These are phyloP conservation scores for Fennellomyces sp. DNA, from an alignment of 371 early-diverging fungal genomes.

Conservation along the genomic window DNA sequence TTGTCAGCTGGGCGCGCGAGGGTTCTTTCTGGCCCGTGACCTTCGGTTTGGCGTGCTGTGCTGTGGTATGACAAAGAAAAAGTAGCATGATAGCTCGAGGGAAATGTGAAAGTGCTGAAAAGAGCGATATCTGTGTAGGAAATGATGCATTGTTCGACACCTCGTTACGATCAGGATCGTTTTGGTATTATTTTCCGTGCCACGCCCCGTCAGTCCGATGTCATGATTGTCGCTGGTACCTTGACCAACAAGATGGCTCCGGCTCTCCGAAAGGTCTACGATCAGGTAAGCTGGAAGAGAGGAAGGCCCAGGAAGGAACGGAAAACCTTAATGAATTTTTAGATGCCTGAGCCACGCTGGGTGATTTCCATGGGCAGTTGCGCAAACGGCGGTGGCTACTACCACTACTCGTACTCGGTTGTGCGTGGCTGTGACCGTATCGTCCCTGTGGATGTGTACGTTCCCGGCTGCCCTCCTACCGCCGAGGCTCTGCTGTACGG, in stretches of 20 bases:
- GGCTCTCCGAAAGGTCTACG: slow-evolving; percentile 94
- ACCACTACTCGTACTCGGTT: slow-evolving; percentile 97
- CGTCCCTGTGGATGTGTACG: slow-evolving; percentile 96
- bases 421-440: slow-evolving; percentile 96
- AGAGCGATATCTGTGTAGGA: slow-evolving; percentile 48
- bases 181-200: slow-evolving; percentile 98
- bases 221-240: slow-evolving; percentile 98
- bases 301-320: background rate
- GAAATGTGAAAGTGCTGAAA: background rate
- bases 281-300: slow-evolving; percentile 61
- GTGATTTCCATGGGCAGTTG: slow-evolving; percentile 98
- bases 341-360: slow-evolving; percentile 98
- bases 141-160: slow-evolving; percentile 98
- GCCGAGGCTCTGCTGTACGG: slow-evolving; percentile 97
- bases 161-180: slow-evolving; percentile 98
- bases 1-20: slow-evolving; percentile 94
- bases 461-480: slow-evolving; percentile 98
- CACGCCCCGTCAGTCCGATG: slow-evolving; percentile 97
- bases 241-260: slow-evolving; percentile 99
- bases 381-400: slow-evolving; percentile 98
- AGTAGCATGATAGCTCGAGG: too few species aligned
- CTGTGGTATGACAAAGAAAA: slow-evolving; percentile 62
- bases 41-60: slow-evolving; percentile 98
- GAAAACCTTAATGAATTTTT: background rate
- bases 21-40: slow-evolving; percentile 98